Conservation (phyloP, 169 alveolate species). For the Plasmodium reichenowi region DNA sequence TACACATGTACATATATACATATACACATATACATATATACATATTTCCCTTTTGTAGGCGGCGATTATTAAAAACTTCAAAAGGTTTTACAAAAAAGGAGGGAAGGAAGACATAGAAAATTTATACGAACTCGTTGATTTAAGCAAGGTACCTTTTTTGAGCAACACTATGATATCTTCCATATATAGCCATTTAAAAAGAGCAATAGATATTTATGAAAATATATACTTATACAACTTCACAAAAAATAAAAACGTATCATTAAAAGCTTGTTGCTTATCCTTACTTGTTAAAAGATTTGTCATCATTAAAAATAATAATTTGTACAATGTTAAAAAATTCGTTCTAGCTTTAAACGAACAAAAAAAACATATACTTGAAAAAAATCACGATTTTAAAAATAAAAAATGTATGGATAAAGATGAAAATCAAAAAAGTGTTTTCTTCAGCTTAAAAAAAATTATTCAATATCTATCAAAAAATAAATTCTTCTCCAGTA, state of each 20-base stretch:
- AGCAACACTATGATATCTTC: constrained; percentile 31
- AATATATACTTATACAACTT: constrained; percentile 36
- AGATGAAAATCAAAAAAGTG: constrained; percentile 1
- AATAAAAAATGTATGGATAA: constrained; percentile 17
- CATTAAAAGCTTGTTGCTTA: constrained; percentile 35
- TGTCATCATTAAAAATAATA: constrained; percentile 11
- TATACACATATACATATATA: no score
- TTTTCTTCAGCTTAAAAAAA: constrained; percentile 31
- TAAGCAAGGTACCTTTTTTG: constrained; percentile 52
- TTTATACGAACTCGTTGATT: constrained; percentile 33
- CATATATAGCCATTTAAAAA: constrained; percentile 42
- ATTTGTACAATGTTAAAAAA: constrained; percentile 12
- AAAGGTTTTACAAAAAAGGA: constrained; percentile 23
- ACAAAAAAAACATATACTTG: constrained; percentile 14
- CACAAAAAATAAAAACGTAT: constrained; percentile 6
- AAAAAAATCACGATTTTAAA: neutral
- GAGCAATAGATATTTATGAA: constrained; percentile 65
- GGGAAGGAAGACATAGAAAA: constrained; percentile 58
- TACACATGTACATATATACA: no score
- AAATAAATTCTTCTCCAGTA: constrained; percentile 10
- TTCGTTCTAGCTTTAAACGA: constrained; percentile 9
- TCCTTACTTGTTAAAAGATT: constrained; percentile 32
- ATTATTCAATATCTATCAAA: constrained; percentile 16
- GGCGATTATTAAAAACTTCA: constrained; percentile 47
- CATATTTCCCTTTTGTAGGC: constrained; percentile 13